Evolutionary conservation across 495 filamentous ascomycete species (phyloP).

Genomic region (Pyronema omphalodes): DNA sequence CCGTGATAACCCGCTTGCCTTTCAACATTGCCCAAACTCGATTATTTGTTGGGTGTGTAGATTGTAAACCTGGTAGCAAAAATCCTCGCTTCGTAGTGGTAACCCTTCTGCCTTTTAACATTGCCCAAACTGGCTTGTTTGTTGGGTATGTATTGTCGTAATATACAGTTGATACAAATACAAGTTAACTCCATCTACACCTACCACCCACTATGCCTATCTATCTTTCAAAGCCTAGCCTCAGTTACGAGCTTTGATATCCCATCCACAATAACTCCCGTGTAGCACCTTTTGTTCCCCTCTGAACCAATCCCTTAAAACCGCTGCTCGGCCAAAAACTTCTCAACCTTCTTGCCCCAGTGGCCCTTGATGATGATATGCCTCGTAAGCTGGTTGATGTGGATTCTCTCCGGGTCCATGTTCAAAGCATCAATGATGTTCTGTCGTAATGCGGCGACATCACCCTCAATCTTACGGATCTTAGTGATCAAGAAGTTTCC

Average conservation of each 20-base stretch:
- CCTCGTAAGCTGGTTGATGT: constrained; percentile 40
- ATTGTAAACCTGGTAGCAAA: no score
- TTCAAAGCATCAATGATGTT: constrained; percentile 28
- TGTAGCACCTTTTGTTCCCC: neutral
- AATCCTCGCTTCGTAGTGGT: no score
- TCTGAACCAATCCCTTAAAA: constrained; percentile 11
- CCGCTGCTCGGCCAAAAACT: constrained; percentile 22
- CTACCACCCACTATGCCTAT: neutral
- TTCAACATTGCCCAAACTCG: no score
- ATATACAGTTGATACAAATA: neutral
- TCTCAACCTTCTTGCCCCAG: constrained; percentile 23
- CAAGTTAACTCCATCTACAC: constrained; percentile 4
- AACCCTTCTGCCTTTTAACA: no score
- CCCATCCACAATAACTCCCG: no score
- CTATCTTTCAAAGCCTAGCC: no score
- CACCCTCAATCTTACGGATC: constrained; percentile 62
- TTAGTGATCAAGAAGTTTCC: constrained; percentile 59
- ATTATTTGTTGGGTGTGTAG: no score
- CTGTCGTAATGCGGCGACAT: constrained; percentile 34
- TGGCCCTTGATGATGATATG: constrained; percentile 42
- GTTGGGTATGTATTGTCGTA: neutral
- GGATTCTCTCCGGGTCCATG: constrained; percentile 30
- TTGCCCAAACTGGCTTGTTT: no score
- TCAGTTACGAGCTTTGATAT: no score
- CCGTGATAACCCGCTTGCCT: no score